These are phyloP conservation scores for Podaxis sp. DNA, from an alignment of 768 basidiomycete species.

Conservation along the genomic window DNA sequence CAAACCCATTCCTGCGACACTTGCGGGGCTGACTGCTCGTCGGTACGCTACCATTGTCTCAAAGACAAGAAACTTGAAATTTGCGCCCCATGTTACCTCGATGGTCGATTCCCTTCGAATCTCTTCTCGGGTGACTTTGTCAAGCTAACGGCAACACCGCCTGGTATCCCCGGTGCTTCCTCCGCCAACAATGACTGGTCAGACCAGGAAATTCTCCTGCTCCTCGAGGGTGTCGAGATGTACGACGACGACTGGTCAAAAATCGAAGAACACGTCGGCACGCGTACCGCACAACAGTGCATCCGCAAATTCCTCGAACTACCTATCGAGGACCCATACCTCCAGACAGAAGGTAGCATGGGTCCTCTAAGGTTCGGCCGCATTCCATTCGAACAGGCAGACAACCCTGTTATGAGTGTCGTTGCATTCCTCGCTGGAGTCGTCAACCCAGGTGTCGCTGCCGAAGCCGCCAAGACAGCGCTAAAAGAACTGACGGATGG, in stretches of 20 bases:
- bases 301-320: slow-evolving; percentile 93
- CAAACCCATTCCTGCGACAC: slow-evolving; percentile 82
- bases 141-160: slow-evolving; percentile 57
- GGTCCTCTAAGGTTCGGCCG: slow-evolving; percentile 74
- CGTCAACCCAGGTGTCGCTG: slow-evolving; percentile 86
- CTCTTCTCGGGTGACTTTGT: slow-evolving; percentile 99
- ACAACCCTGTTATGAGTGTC: slow-evolving; percentile 98
- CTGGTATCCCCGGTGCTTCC: slow-evolving; percentile 40
- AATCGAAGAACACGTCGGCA: slow-evolving; percentile 91
- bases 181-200: slow-evolving; percentile 71
- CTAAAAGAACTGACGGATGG: slow-evolving; percentile 77
- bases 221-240: slow-evolving; percentile 98
- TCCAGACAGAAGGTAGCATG: slow-evolving; percentile 73
- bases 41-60: slow-evolving; percentile 86
- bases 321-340: slow-evolving; percentile 94
- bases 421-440: slow-evolving; percentile 96
- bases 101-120: slow-evolving; percentile 93
- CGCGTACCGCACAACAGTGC: slow-evolving; percentile 90
- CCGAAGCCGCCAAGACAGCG: slow-evolving; percentile 91
- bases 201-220: slow-evolving; percentile 83
- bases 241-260: slow-evolving; percentile 96
- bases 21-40: slow-evolving; percentile 91
- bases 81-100: slow-evolving; percentile 90
- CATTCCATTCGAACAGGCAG: slow-evolving; percentile 90
- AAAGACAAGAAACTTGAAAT: slow-evolving; percentile 91